Percentiles rank a stretch among this genome's conserved stretches.
Conservation (phyloP, 2,329 filamentous ascomycete genomes). For the Scolecobasidium constrictum region DNA sequence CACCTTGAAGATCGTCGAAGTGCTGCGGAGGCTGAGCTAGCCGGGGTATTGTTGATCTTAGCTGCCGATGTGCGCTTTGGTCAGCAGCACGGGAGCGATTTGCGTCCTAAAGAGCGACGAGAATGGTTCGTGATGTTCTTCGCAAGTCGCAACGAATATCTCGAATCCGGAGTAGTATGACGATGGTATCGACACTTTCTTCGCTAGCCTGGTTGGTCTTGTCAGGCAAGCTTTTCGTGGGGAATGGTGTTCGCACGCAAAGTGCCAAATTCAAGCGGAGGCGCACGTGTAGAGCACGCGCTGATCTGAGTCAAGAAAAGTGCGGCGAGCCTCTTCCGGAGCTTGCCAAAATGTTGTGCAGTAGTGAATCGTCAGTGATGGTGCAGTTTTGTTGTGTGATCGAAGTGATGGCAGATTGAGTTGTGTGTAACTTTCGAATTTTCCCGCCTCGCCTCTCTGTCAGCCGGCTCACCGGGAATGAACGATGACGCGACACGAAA, state of each 20-base stretch:
- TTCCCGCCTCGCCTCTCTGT: too few species aligned
- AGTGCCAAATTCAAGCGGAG: not conserved
- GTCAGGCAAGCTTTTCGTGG: not conserved
- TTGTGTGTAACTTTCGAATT: too few species aligned
- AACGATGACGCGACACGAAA: too few species aligned
- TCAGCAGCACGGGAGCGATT: not conserved
- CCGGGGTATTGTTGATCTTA: not conserved
- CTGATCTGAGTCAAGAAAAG: too few species aligned
- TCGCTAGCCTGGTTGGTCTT: not conserved
- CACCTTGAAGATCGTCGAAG: not conserved
- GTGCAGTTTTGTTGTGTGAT: not conserved
- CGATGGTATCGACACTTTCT: not conserved
- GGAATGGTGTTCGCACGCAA: not conserved
- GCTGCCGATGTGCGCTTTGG: not conserved
- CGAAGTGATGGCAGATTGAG: too few species aligned
- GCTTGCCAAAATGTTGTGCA: not conserved
- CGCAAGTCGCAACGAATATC: not conserved
- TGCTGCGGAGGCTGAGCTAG: not conserved
- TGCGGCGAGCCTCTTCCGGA: not conserved
- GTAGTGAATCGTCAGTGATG: not conserved
- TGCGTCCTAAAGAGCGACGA: not conserved
- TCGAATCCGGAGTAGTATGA: not conserved
- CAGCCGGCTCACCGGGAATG: too few species aligned
- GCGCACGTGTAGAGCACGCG: not conserved
- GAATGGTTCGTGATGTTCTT: too few species aligned